phyloP scores from a whole-genome alignment of 2,329 filamentous ascomycete species.

The Graphium sp. region DNA sequence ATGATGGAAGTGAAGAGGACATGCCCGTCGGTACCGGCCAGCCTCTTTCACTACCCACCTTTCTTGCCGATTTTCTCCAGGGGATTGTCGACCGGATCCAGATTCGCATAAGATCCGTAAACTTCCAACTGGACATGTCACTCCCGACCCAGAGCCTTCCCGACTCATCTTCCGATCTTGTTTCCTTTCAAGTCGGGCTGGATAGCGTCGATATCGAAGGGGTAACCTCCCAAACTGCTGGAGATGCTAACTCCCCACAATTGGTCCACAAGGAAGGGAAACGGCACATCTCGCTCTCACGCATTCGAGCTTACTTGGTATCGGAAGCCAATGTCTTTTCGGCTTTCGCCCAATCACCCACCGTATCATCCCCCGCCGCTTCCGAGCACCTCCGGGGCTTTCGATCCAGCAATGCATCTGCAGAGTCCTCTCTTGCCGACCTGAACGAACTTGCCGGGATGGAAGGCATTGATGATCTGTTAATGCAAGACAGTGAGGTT shows the following conservation, averaged over 20 bases:
- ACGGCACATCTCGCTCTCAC: slow-evolving; percentile 44
- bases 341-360: slow-evolving; percentile 24
- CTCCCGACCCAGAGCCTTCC: slow-evolving; percentile 27
- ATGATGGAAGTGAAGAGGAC: slow-evolving; percentile 47
- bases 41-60: slow-evolving; percentile 48
- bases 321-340: slow-evolving; percentile 52
- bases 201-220: slow-evolving; percentile 51
- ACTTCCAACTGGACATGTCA: slow-evolving; percentile 47
- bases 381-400: slow-evolving; percentile 12
- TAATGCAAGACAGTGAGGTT: slow-evolving; percentile 33
- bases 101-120: slow-evolving; percentile 47
- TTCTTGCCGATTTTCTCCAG: slow-evolving; percentile 56
- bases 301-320: slow-evolving; percentile 47
- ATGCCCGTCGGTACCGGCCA: slow-evolving; percentile 51
- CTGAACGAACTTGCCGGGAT: too few species aligned
- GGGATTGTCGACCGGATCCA: slow-evolving; percentile 58
- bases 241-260: slow-evolving; percentile 14
- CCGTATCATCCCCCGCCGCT: slow-evolving; percentile 34
- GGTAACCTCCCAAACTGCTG: slow-evolving; percentile 27
- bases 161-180: slow-evolving; percentile 28
- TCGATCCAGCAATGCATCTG: not conserved
- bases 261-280: slow-evolving; percentile 44
- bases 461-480: slow-evolving; percentile 14
- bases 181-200: slow-evolving; percentile 49
- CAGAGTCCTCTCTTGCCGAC: slow-evolving; percentile 13